Evolutionary conservation across 139 green algal genomes (phyloP), one percentile per base, ranked within the genome.

Genomic region (Picochlorum sp.): DNA sequence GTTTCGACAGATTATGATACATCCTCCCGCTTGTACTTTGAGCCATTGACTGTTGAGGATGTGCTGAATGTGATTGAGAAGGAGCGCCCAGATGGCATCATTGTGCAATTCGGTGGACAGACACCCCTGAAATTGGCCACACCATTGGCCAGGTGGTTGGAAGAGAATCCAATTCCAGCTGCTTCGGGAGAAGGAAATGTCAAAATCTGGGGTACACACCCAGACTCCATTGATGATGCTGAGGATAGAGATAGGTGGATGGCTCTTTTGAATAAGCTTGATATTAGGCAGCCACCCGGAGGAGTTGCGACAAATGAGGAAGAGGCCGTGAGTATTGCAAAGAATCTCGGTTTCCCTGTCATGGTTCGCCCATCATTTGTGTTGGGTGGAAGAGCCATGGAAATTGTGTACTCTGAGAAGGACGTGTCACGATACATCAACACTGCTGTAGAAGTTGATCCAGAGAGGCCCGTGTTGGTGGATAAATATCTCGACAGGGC

Each of bases 1-100:
- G 94, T 99, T 23, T 94, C 86, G 21, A 96, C 89, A 11, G 94
- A 99, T 78, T 99, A 99, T 68, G 94, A 99, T 86, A 99, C 94
- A 68, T 91, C 77, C 52, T 88, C 81, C 72, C 84, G 94, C 55
- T 88, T 99, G 16, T 99, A 99, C 86, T 99, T 99, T 65, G 94
- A 99, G 84, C 92, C 92, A 15, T 79, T 97, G 54, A 97, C 60
- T 26, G 47, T 92, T 0, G 86, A 94, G 81, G 92, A 97, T 65
- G 92, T 98, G 69, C 77, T 99, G 20, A 98, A 98, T 69, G 90
- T 99, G 18, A 88, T 98, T 38, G 89, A 97, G 60, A 77, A 74
- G 66, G 92, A 98, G 81, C 72, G 90, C 10, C 93, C 93, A 8
- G 91, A 99, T 59, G 94, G 94, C 70, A 95, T 99, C 81, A 97